Conservation (phyloP, 140 eudicot species). For the Stevia rebaudiana region DNA sequence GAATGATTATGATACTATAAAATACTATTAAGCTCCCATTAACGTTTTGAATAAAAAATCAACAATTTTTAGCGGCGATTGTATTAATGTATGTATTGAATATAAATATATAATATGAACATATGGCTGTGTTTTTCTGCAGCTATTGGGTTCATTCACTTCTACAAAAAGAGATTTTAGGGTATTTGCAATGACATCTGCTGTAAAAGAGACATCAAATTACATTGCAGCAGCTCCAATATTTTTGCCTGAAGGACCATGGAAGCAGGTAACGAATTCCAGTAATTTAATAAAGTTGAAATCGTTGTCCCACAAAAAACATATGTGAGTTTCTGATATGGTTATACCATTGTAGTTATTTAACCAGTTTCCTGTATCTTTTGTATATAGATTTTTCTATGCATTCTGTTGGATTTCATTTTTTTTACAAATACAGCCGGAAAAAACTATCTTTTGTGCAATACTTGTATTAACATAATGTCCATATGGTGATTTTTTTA, state of each 20-base stretch:
- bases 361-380: background rate
- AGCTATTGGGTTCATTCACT: conserved; percentile 28
- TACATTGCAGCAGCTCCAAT: conserved; percentile 83
- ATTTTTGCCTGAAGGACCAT: conserved; percentile 81
- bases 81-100: background rate
- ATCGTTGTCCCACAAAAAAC: background rate
- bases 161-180: conserved; percentile 24
- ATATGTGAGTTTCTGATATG: background rate
- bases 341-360: background rate
- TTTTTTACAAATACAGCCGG: background rate
- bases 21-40: background rate
- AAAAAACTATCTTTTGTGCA: background rate
- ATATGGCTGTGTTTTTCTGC: conserved; percentile 11
- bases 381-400: background rate
- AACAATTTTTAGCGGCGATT: background rate
- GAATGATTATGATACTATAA: background rate
- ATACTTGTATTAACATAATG: background rate
- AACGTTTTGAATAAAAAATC: background rate
- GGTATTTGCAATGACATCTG: conserved; percentile 40
- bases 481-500: background rate
- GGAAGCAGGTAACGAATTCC: conserved; percentile 64
- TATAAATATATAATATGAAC: background rate
- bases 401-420: background rate
- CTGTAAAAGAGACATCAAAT: conserved; percentile 42
- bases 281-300: background rate